These are phyloP conservation scores for Rhizopus delemar DNA, from an alignment of 371 early-diverging fungal genomes.

Conservation along the genomic window DNA sequence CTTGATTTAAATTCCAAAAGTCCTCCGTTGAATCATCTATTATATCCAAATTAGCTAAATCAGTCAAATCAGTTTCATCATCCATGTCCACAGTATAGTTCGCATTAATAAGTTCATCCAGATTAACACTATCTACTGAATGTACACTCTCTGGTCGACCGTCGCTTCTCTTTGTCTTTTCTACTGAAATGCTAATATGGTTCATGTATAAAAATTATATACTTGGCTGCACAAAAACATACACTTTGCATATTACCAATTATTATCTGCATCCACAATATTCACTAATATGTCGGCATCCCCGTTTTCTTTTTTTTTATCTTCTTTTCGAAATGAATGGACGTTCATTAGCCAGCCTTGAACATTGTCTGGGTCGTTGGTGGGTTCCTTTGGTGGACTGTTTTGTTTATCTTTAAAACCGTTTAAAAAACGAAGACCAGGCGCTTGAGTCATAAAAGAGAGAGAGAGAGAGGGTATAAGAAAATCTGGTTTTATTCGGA, in stretches of 20 bases:
- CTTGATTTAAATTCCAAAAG: constrained; percentile 31
- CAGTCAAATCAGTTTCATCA: constrained; percentile 31
- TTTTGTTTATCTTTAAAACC: constrained; percentile 11
- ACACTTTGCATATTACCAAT: constrained; percentile 14
- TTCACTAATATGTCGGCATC: constrained; percentile 7
- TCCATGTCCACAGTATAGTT: constrained; percentile 37
- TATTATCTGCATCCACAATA: constrained; percentile 31
- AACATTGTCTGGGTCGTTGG: constrained; percentile 23
- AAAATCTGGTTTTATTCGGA: neutral
- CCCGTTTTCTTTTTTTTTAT: neutral
- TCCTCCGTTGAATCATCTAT: constrained; percentile 36
- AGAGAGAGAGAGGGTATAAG: neutral
- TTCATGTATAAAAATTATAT: neutral
- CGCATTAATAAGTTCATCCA: constrained; percentile 36
- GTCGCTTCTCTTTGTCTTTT: constrained; percentile 5
- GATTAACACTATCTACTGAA: constrained; percentile 37
- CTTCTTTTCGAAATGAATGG: constrained; percentile 14
- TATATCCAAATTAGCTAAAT: constrained; percentile 26
- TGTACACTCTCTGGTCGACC: constrained; percentile 29
- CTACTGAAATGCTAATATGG: constrained; percentile 22
- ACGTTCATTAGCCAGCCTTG: constrained; percentile 33
- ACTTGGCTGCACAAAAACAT: neutral
- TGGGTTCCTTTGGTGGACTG: neutral
- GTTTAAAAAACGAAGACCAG: constrained; percentile 22
- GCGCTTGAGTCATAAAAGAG: constrained; percentile 23